phyloP scores from a whole-genome alignment of 73 alveolate species.

The Paramecium sexaurelia region DNA sequence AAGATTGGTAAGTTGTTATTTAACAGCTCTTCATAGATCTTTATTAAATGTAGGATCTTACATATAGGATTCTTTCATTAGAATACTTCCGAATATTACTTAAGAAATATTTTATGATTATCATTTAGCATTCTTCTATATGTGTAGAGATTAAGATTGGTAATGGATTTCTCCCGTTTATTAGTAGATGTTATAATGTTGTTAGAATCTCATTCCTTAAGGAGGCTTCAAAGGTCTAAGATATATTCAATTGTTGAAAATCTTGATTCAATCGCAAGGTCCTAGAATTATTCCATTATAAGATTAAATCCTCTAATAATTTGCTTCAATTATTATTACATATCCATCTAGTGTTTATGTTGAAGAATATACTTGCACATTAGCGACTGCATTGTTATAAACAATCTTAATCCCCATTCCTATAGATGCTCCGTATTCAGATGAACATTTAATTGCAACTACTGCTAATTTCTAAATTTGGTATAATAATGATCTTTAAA shows the following conservation, averaged over 20 bases:
- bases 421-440: background rate
- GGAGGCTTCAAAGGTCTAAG: conserved; percentile 52
- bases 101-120: conserved; percentile 58
- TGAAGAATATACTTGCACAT: conserved; percentile 27
- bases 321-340: background rate
- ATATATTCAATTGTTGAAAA: conserved; percentile 4
- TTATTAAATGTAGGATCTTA: background rate
- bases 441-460: background rate
- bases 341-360: conserved; percentile 21
- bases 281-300: background rate
- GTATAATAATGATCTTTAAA: background rate
- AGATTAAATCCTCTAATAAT: background rate
- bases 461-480: background rate
- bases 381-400: conserved; percentile 19
- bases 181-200: background rate
- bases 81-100: background rate
- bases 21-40: conserved; percentile 38
- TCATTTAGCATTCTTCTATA: conserved; percentile 44
- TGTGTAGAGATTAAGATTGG: conserved; percentile 63
- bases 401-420: conserved; percentile 39
- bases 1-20: conserved; percentile 55
- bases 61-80: background rate
- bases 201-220: background rate
- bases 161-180: conserved; percentile 44
- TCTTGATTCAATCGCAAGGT: conserved; percentile 22